Evolutionary conservation across 73 alveolate genomes (phyloP).

Genomic region (Tetrahymena malaccensis): DNA sequence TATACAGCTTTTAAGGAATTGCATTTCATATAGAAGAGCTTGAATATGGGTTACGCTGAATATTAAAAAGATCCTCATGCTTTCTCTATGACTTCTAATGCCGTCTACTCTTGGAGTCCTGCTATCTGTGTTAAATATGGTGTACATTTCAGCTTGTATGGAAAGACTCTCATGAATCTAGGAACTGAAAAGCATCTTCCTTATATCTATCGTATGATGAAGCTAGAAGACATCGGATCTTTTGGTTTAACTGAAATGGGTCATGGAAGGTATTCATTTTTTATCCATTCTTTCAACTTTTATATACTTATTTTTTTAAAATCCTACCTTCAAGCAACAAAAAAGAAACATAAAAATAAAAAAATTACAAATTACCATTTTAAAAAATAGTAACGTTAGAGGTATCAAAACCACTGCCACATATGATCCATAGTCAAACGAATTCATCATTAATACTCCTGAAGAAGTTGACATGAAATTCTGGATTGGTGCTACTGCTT

Average conservation of each 20-base stretch:
- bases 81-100: conserved; percentile 27
- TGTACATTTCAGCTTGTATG: conserved; percentile 63
- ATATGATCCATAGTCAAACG: conserved; percentile 50
- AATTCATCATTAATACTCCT: conserved; percentile 71
- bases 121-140: conserved; percentile 42
- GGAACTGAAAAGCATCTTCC: conserved; percentile 79
- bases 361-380: neutral
- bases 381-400: conserved; percentile 51
- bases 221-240: conserved; percentile 55
- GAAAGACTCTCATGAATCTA: conserved; percentile 57
- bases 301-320: neutral
- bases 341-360: neutral
- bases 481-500: conserved; percentile 78
- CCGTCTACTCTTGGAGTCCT: conserved; percentile 23
- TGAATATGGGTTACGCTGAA: conserved; percentile 1
- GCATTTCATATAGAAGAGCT: neutral
- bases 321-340: neutral
- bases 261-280: conserved; percentile 40
- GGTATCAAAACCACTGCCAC: conserved; percentile 68
- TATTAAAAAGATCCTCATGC: conserved; percentile 26
- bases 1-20: neutral
- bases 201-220: conserved; percentile 37
- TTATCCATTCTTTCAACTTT: neutral
- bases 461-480: conserved; percentile 53
- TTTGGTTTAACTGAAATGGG: conserved; percentile 67